phyloP scores from a whole-genome alignment of 805 yeast species.

The Barnettozyma sp. region DNA sequence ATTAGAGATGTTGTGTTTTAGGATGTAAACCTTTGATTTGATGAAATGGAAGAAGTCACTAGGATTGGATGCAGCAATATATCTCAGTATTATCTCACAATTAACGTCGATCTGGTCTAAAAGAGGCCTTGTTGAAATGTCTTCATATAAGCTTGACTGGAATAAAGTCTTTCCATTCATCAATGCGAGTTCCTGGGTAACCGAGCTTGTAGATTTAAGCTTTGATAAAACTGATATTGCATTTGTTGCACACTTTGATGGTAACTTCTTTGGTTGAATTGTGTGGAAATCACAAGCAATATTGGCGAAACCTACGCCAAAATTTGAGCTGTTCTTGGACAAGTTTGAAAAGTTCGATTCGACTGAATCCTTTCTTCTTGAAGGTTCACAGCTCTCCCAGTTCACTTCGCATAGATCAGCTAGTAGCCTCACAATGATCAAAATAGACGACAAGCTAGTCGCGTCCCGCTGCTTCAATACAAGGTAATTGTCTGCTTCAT shows the following conservation, averaged over 20 bases:
- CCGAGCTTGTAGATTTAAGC: conserved; percentile 27
- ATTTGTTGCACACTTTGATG: conserved; percentile 22
- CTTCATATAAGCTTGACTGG: conserved; percentile 17
- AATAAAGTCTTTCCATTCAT: conserved; percentile 22
- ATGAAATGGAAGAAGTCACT: conserved; percentile 34
- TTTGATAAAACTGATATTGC: conserved; percentile 26
- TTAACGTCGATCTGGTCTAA: conserved; percentile 31
- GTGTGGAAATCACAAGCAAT: conserved; percentile 29
- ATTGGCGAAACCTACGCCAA: conserved; percentile 28
- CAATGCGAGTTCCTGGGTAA: conserved; percentile 28
- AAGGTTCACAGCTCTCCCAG: conserved; percentile 32
- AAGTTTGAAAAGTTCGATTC: conserved; percentile 19
- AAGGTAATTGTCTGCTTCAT: conserved; percentile 22
- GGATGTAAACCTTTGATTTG: conserved; percentile 23
- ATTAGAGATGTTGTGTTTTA: conserved; percentile 31
- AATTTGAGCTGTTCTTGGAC: conserved; percentile 19
- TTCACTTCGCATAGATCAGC: conserved; percentile 34
- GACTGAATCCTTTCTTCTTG: conserved; percentile 18
- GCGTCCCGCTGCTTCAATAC: conserved; percentile 24
- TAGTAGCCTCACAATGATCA: conserved; percentile 33
- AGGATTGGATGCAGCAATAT: conserved; percentile 46
- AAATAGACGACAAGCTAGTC: conserved; percentile 29
- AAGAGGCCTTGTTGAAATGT: conserved; percentile 18
- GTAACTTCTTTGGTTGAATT: conserved; percentile 27
- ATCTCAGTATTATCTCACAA: conserved; percentile 37